Conservation (phyloP, 169 alveolate genomes). For the Ichthyophthirius multifiliis region DNA sequence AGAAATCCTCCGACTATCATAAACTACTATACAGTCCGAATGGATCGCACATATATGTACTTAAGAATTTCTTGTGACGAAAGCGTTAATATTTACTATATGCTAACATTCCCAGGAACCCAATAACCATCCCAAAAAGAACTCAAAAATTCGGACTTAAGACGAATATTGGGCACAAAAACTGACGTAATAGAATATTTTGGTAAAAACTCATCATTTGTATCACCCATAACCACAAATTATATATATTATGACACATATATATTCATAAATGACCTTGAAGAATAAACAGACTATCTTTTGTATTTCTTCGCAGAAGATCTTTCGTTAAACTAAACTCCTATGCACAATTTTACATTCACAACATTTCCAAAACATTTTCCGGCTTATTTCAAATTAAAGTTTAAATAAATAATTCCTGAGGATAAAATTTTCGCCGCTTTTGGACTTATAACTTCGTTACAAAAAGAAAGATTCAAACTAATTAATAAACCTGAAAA, state of each 20-base stretch:
- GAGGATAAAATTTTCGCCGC: slow-evolving; percentile 13
- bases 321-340: slow-evolving; percentile 13
- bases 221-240: slow-evolving; percentile 16
- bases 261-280: slow-evolving; percentile 7
- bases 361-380: not conserved
- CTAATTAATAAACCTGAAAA: not conserved
- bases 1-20: slow-evolving; percentile 13
- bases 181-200: slow-evolving; percentile 10
- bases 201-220: not conserved
- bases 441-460: slow-evolving; percentile 24
- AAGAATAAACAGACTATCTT: slow-evolving; percentile 14
- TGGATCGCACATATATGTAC: slow-evolving; percentile 24
- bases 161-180: not conserved
- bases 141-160: not conserved
- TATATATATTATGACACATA: slow-evolving; percentile 25
- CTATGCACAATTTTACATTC: slow-evolving; percentile 12
- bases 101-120: slow-evolving; percentile 14
- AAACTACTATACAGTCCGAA: slow-evolving; percentile 16
- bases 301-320: slow-evolving; percentile 24
- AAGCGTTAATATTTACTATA: slow-evolving; percentile 15
- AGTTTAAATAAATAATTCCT: not conserved
- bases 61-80: slow-evolving; percentile 26
- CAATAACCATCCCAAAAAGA: slow-evolving; percentile 3
- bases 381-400: slow-evolving; percentile 11
- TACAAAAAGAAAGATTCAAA: not conserved